phyloP scores from a whole-genome alignment of 306 rosid genomes.

The Trifolium dubium region DNA sequence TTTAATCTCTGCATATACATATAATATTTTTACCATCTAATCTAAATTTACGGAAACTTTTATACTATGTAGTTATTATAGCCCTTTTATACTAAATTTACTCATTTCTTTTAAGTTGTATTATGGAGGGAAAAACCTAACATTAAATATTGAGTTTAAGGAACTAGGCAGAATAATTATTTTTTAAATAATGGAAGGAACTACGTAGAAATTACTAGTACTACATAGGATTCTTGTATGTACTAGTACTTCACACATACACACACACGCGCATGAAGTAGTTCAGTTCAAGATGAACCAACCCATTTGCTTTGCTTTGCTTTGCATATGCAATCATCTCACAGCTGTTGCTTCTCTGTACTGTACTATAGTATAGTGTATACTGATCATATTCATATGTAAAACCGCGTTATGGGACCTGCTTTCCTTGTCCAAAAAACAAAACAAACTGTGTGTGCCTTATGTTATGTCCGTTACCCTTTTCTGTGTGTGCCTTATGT shows the following conservation, averaged over 20 bases:
- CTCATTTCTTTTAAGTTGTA: too few relatives aligned
- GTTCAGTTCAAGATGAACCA: not conserved
- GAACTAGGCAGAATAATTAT: too few relatives aligned
- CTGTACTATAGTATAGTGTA: not conserved
- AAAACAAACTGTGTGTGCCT: slow-evolving; percentile 13
- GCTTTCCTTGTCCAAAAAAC: slow-evolving; percentile 46
- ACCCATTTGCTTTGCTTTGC: not conserved
- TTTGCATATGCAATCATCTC: not conserved
- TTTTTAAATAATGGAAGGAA: too few relatives aligned
- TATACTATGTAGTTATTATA: too few relatives aligned
- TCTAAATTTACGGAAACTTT: too few relatives aligned
- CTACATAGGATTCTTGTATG: too few relatives aligned
- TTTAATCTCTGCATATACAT: too few relatives aligned
- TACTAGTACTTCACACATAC: not conserved
- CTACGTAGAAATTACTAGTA: not conserved
- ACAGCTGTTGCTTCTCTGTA: slow-evolving; percentile 88
- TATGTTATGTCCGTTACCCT: not conserved
- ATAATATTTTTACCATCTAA: too few relatives aligned
- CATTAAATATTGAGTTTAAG: too few relatives aligned
- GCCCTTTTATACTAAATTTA: too few relatives aligned
- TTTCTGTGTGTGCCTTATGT: too few relatives aligned
- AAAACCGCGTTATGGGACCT: slow-evolving; percentile 76
- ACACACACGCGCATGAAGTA: not conserved
- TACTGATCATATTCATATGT: slow-evolving; percentile 41
- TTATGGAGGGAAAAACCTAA: too few relatives aligned